These are phyloP conservation scores for Monosporozyma servazzii DNA, from an alignment of 805 yeast genomes.

Conservation along the genomic window DNA sequence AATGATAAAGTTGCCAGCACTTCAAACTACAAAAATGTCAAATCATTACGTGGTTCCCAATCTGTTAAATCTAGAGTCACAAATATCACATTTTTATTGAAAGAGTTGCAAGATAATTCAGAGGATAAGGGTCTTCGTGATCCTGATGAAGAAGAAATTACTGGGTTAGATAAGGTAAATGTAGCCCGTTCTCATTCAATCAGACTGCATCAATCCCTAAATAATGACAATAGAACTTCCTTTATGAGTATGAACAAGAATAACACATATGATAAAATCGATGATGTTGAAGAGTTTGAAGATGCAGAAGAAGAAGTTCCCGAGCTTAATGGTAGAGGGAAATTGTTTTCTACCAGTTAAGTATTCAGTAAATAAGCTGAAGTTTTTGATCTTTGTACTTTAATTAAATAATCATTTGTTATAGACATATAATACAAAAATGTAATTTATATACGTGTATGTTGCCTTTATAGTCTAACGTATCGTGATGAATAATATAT, in stretches of 20 bases:
- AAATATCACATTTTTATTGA: constrained; percentile 29
- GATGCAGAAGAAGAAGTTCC: constrained; percentile 26
- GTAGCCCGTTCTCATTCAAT: constrained; percentile 24
- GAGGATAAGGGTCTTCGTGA: constrained; percentile 18
- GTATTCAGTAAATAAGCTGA: not conserved
- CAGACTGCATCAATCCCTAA: constrained; percentile 9
- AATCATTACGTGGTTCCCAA: constrained; percentile 23
- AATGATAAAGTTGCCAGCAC: not conserved
- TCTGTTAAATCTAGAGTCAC: constrained; percentile 31
- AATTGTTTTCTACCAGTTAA: constrained; percentile 13
- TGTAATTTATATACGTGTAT: not conserved
- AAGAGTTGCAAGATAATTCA: constrained; percentile 22
- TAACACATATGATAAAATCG: not conserved
- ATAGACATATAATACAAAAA: not conserved
- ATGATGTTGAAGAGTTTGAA: constrained; percentile 18
- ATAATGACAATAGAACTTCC: constrained; percentile 11
- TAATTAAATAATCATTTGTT: not conserved
- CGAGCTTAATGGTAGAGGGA: constrained; percentile 23
- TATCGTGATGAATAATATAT: not conserved
- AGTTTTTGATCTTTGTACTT: not conserved
- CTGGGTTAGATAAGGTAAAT: constrained; percentile 26
- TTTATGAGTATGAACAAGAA: constrained; percentile 3
- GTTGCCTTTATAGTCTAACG: not conserved
- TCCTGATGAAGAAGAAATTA: constrained; percentile 29
- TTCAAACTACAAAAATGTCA: not conserved